Percentiles rank a stretch among this genome's conserved stretches.
Evolutionary conservation across 306 rosid genomes (phyloP).

Genomic region (Astragalus membranaceus): DNA sequence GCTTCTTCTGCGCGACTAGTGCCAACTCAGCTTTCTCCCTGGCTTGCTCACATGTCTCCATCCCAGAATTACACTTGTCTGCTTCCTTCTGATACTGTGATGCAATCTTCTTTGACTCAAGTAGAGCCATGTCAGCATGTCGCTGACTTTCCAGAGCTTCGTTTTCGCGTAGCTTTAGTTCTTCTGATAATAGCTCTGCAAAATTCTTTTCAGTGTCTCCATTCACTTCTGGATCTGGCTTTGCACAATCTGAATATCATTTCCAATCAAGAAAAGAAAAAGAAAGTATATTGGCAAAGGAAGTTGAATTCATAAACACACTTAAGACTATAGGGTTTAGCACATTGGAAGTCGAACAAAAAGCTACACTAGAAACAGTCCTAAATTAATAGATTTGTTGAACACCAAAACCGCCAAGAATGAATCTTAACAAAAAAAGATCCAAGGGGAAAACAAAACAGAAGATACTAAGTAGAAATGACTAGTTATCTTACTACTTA

Average conservation of each 20-base stretch:
- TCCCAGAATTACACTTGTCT: constrained; percentile 96
- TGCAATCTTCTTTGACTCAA: constrained; percentile 92
- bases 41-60: constrained; percentile 97
- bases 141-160: constrained; percentile 67
- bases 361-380: not conserved
- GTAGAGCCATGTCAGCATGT: constrained; percentile 85
- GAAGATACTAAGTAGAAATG: not conserved
- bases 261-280: constrained; percentile 14
- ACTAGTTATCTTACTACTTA: not conserved
- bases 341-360: not conserved
- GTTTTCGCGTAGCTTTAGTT: constrained; percentile 73
- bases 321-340: not conserved
- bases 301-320: not conserved
- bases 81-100: constrained; percentile 98
- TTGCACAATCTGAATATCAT: constrained; percentile 68
- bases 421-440: not conserved
- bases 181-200: constrained; percentile 81
- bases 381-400: not conserved
- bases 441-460: not conserved
- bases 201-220: constrained; percentile 88
- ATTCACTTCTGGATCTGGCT: constrained; percentile 79
- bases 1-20: constrained; percentile 58
- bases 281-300: not conserved
- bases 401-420: not conserved
- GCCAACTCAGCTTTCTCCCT: constrained; percentile 85